Base-by-base conservation (phyloP, 2,329 filamentous ascomycete species). In the Colletotrichum filicis region DNA sequence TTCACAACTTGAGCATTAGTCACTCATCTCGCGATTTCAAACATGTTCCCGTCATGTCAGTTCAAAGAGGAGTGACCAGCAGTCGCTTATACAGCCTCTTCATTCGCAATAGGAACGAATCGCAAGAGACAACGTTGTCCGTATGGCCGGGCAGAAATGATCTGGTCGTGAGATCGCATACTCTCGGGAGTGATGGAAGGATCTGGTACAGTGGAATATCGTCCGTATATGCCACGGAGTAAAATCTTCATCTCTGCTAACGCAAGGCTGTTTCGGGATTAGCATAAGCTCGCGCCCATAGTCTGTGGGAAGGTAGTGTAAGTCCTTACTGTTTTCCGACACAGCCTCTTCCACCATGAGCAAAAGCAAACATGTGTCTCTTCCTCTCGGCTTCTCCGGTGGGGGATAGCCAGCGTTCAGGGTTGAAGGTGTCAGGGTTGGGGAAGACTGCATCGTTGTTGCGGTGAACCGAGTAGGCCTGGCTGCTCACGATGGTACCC, bases 331-430 rank as follows among this genome's bases (percentile, higher is more conserved):
- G 90, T 76, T 90, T 91, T 3, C 91, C 91, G 35, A 91, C 87
- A 74, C 92, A 93, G 0, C 91, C 91, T 77, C 92, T 83, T 0
- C 90, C 91, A 4, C 92, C 92, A 55, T 85, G 88, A 5, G 90
- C 87, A 82, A 93, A 93, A 0, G 92, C 88, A 83, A 92, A 92
- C 77, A 92, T 89, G 14, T 89, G 78, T 42, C 89, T 84, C 76
- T 89, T 89, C 67, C 90, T 85, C 77, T 96, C 93, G 71, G 92
- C 87, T 77, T 96, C 94, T 4, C 93, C 94, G 55, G 92, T 88
- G 9, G 88, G 86, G 11, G 88, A 90, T 75, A 98, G 89, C 95
- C 95, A 98, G 76, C 96, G 89, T 68, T 96, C 94, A 0, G 95
- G 95, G 62, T 91, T 87, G 79, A 95, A 98, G 3, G 82, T 83